Conservation (phyloP, 1,284 basidiomycete genomes). For the Ceratobasidium sp. region DNA sequence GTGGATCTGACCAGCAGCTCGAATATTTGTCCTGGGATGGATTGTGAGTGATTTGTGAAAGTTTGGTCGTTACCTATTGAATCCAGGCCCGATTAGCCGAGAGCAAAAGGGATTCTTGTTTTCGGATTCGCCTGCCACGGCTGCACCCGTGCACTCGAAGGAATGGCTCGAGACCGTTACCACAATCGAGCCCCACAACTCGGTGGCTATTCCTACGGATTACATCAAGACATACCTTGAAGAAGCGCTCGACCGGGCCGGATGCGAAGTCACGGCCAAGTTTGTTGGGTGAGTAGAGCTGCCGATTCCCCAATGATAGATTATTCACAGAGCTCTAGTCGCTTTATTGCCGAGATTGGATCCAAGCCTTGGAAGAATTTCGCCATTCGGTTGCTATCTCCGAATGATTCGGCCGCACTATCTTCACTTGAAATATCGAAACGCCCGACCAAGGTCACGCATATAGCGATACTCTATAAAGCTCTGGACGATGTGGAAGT, state of each 20-base stretch:
- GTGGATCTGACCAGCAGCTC: background rate
- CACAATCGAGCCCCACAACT: background rate
- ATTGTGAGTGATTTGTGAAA: background rate
- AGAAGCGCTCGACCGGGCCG: background rate
- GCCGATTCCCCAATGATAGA: too few species aligned
- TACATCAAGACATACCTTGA: background rate
- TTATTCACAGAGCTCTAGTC: background rate
- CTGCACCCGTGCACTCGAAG: background rate
- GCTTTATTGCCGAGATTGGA: background rate
- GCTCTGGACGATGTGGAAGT: background rate
- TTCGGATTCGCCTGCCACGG: too few species aligned
- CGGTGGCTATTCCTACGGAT: background rate
- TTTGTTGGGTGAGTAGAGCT: background rate
- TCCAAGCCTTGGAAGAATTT: background rate
- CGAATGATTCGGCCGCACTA: background rate
- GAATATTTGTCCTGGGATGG: background rate
- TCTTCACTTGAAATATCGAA: background rate
- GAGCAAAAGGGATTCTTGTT: too few species aligned
- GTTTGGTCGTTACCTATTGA: too few species aligned
- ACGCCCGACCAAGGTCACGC: background rate
- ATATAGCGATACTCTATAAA: background rate
- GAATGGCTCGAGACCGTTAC: background rate
- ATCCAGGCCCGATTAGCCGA: too few species aligned
- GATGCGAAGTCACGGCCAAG: background rate
- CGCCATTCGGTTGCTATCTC: background rate